These are phyloP conservation scores for Fraxinus floribunda DNA, from an alignment of 305 asterid genomes.

Conservation along the genomic window DNA sequence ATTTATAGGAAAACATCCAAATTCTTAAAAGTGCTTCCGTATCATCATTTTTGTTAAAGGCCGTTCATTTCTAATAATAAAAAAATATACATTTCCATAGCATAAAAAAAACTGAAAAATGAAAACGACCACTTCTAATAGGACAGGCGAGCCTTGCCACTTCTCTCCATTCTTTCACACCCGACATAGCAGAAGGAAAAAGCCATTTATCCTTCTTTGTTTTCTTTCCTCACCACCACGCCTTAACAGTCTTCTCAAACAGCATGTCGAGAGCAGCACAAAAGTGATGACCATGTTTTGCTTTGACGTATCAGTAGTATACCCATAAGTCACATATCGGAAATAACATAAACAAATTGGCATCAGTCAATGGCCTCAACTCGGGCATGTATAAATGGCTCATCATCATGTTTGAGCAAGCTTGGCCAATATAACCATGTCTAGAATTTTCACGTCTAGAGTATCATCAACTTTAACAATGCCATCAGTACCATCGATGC, in stretches of 20 bases:
- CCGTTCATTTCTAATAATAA: background rate
- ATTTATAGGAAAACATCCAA: background rate
- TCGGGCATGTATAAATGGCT: background rate
- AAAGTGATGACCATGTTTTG: background rate
- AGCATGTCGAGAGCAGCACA: background rate
- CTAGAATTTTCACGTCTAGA: conserved; percentile 75
- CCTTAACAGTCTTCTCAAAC: background rate
- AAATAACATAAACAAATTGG: background rate
- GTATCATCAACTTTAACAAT: conserved; percentile 84
- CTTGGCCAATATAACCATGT: conserved; percentile 74
- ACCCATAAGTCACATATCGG: background rate
- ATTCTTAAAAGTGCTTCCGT: background rate
- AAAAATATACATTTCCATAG: background rate
- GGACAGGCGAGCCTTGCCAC: background rate
- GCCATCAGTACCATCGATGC: conserved; percentile 91
- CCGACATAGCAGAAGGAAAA: background rate
- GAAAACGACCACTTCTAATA: background rate
- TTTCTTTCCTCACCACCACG: background rate
- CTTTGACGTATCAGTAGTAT: background rate
- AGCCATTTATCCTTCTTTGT: background rate
- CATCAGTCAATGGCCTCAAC: background rate
- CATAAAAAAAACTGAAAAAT: background rate
- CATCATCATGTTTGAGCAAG: conserved; percentile 42
- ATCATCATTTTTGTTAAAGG: background rate
- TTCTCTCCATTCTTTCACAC: background rate